Percentiles rank a stretch among this genome's conserved stretches.
Conservation (phyloP, 148 eudicot species). For the Vaccinium vitisidaea region DNA sequence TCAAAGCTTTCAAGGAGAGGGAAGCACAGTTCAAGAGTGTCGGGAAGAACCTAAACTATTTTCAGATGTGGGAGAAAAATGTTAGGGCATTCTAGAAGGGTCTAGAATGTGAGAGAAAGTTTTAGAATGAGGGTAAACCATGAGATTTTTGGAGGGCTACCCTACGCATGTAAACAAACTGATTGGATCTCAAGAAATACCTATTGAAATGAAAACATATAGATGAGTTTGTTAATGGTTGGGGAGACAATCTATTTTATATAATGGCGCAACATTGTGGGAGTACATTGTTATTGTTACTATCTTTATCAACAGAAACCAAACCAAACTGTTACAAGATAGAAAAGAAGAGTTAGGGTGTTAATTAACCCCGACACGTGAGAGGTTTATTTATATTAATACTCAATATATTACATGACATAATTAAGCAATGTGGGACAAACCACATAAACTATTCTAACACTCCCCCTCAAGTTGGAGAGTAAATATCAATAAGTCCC, state of each 20-base stretch:
- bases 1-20: background rate
- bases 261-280: background rate
- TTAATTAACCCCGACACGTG: no score
- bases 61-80: background rate
- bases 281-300: background rate
- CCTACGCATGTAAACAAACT: background rate
- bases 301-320: background rate
- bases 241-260: background rate
- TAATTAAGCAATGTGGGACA: no score
- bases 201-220: background rate
- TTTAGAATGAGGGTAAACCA: no score
- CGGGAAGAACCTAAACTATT: background rate
- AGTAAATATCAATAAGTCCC: no score
- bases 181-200: background rate
- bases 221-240: background rate
- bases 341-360: no score
- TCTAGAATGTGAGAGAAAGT: background rate
- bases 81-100: background rate
- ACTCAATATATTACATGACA: no score
- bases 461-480: no score
- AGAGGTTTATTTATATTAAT: no score
- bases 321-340: no score
- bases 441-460: no score
- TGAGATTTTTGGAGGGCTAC: background rate
- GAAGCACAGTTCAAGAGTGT: background rate